Percentiles rank a stretch among this genome's conserved stretches.
phyloP scores from a whole-genome alignment of 2,329 filamentous ascomycete species.

The Penicillium glabrum region DNA sequence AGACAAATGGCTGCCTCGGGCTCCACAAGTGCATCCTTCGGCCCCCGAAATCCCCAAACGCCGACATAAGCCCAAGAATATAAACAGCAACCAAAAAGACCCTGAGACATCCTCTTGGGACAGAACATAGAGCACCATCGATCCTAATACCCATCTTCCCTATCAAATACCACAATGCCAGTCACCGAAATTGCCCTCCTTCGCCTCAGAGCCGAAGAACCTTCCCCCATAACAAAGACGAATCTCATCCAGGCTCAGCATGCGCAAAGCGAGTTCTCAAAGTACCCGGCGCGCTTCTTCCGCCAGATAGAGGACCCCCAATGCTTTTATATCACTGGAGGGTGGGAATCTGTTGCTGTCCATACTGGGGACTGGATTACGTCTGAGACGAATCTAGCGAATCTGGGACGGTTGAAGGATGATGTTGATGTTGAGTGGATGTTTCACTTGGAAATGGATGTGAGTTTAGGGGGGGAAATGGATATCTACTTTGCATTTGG shows the following conservation, averaged over 20 bases:
- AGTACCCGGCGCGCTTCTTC: conserved; percentile 39
- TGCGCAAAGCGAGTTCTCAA: conserved; percentile 39
- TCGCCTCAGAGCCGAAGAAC: background rate
- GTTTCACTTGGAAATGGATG: conserved; percentile 44
- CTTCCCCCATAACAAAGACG: background rate
- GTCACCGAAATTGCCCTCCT: conserved; percentile 6
- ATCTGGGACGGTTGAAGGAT: conserved; percentile 38
- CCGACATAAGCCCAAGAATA: background rate
- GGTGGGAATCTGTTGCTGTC: conserved; percentile 45
- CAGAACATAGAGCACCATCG: no score
- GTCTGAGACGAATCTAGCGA: conserved; percentile 41
- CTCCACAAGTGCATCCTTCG: background rate
- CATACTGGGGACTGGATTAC: conserved; percentile 47
- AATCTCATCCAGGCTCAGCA: conserved; percentile 36
- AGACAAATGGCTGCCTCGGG: background rate
- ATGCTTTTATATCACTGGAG: conserved; percentile 46
- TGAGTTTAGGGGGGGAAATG: conserved; percentile 6
- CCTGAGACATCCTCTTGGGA: background rate
- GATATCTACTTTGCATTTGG: no score
- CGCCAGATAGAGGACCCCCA: conserved; percentile 47
- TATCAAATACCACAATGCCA: background rate
- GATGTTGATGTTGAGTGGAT: conserved; percentile 45
- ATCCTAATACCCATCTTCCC: background rate
- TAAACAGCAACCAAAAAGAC: background rate
- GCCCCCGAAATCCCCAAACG: background rate